phyloP scores from a whole-genome alignment of 2,329 filamentous ascomycete species.

The Nothopassalora personata region DNA sequence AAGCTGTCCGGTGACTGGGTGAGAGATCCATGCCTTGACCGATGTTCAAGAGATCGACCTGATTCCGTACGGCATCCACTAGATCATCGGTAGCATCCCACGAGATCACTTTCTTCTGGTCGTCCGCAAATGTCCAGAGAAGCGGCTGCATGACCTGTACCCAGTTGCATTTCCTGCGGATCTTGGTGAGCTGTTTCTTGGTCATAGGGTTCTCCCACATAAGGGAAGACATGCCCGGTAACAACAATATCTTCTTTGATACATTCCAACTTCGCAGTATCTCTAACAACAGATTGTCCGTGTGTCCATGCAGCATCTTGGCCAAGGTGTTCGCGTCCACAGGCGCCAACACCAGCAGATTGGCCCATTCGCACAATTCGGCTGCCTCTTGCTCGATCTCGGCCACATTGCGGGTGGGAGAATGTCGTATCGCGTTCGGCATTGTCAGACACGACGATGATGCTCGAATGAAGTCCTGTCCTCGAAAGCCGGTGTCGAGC shows the following conservation, averaged over 20 bases:
- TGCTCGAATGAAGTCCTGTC: slow-evolving; percentile 31
- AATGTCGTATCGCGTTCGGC: slow-evolving; percentile 26
- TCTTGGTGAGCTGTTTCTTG: slow-evolving; percentile 78
- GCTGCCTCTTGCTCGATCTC: slow-evolving; percentile 42
- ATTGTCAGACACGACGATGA: slow-evolving; percentile 30
- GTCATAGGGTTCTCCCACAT: slow-evolving; percentile 92
- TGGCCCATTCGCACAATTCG: slow-evolving; percentile 80
- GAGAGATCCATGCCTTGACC: slow-evolving; percentile 61
- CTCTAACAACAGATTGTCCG: slow-evolving; percentile 74
- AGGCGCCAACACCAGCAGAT: slow-evolving; percentile 76
- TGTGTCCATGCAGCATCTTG: slow-evolving; percentile 80
- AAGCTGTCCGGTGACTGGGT: slow-evolving; percentile 30
- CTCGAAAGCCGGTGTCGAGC: slow-evolving; percentile 30
- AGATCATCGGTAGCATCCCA: slow-evolving; percentile 63
- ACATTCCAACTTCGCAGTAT: slow-evolving; percentile 82
- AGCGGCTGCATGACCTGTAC: slow-evolving; percentile 75
- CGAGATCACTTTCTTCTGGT: slow-evolving; percentile 46
- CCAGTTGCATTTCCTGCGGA: slow-evolving; percentile 81
- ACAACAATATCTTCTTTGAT: slow-evolving; percentile 75
- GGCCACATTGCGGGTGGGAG: slow-evolving; percentile 19
- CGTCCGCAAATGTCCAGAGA: slow-evolving; percentile 65
- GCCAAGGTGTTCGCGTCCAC: slow-evolving; percentile 79
- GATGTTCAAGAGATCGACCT: slow-evolving; percentile 68
- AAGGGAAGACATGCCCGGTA: slow-evolving; percentile 81
- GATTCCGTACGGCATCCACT: slow-evolving; percentile 69